These are phyloP conservation scores for Trichoderma parareesei DNA, from an alignment of 495 filamentous ascomycete genomes.

Conservation along the genomic window DNA sequence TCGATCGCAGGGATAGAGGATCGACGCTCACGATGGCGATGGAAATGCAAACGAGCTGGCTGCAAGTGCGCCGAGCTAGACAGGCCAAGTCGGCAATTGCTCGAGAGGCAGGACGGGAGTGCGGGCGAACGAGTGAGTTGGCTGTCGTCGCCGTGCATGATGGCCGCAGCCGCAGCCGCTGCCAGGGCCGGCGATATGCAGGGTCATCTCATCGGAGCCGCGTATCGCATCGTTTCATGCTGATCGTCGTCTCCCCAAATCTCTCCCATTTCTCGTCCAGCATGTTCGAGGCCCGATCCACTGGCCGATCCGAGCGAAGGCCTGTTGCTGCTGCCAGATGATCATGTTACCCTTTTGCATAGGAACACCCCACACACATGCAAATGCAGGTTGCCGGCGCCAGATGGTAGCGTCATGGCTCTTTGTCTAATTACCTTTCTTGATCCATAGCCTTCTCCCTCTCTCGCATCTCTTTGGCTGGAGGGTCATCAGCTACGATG, in stretches of 20 bases:
- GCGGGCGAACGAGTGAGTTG: neutral
- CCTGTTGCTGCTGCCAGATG: neutral
- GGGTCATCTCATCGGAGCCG: neutral
- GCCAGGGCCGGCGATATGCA: too few relatives aligned
- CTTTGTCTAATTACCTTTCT: neutral
- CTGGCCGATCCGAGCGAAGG: neutral
- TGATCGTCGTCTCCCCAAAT: neutral
- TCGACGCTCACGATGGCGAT: neutral
- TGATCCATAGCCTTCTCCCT: neutral
- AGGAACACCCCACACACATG: neutral
- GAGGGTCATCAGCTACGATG: neutral
- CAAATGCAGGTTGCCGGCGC: neutral
- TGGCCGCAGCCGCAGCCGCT: neutral
- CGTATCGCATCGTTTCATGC: slow-evolving; percentile 2
- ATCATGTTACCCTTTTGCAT: neutral
- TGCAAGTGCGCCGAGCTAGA: neutral
- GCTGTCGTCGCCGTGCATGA: neutral
- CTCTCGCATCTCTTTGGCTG: neutral
- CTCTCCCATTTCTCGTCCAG: neutral
- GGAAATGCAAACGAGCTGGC: neutral
- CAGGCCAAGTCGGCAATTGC: neutral
- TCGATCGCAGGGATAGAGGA: neutral
- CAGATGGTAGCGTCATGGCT: neutral
- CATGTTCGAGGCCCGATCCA: neutral
- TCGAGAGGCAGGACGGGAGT: neutral